phyloP scores from a whole-genome alignment of 805 yeast genomes.

The Hanseniaspora opuntiae region DNA sequence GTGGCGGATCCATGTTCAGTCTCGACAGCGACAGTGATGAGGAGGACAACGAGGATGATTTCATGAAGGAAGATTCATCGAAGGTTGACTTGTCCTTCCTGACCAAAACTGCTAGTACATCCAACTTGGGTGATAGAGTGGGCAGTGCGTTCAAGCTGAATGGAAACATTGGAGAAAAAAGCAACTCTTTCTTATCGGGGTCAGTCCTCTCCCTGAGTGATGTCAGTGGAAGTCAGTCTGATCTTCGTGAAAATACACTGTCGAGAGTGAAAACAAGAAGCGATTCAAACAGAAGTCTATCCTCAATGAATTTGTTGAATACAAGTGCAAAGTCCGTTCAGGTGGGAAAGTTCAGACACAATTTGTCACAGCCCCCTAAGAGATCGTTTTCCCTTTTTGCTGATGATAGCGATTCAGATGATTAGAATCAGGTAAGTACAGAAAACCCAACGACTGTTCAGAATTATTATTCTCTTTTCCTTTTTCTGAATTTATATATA shows the following conservation, averaged over 20 bases:
- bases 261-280: neutral
- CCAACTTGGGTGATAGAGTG: neutral
- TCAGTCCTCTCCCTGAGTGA: neutral
- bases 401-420: constrained; percentile 14
- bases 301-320: neutral
- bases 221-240: neutral
- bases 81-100: constrained; percentile 13
- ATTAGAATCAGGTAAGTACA: neutral
- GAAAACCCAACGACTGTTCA: too few species aligned
- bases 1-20: neutral
- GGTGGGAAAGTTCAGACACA: neutral
- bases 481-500: neutral
- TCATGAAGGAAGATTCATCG: constrained; percentile 18
- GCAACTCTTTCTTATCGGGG: neutral
- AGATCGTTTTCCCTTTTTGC: constrained; percentile 11
- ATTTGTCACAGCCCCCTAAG: constrained; percentile 8
- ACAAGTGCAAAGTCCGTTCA: neutral
- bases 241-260: neutral
- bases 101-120: constrained; percentile 18
- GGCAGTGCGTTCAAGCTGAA: neutral
- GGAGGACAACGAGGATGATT: constrained; percentile 14
- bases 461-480: neutral
- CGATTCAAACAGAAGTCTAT: neutral
- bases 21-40: constrained; percentile 6
- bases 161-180: neutral